A percentile compares a stretch with the other conserved stretches of the same genome.
Conservation (phyloP, 179 eudicot genomes). For the Amaranthus tricolor region DNA sequence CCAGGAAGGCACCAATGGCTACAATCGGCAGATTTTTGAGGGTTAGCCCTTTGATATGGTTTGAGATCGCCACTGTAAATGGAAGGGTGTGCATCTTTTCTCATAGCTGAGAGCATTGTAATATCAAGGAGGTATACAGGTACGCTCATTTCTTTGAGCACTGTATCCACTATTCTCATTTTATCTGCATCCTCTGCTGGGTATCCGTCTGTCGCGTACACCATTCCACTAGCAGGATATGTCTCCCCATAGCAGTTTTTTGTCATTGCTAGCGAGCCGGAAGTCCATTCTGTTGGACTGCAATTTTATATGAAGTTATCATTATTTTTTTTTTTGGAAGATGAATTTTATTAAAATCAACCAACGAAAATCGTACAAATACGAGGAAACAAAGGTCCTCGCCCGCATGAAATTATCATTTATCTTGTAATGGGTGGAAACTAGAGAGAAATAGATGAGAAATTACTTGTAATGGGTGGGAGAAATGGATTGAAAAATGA, state of each 20-base stretch:
- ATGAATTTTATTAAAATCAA: too few relatives aligned
- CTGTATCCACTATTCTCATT: slow-evolving; percentile 51
- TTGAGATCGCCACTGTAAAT: slow-evolving; percentile 73
- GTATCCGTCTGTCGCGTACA: slow-evolving; percentile 40
- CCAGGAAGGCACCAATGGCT: slow-evolving; percentile 99
- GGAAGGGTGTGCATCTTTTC: slow-evolving; percentile 95
- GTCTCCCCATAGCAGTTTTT: slow-evolving; percentile 87
- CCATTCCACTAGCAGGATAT: slow-evolving; percentile 43
- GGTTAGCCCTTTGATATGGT: slow-evolving; percentile 66
- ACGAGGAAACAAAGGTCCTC: too few relatives aligned
- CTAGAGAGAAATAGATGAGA: neutral
- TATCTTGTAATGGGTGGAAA: too few relatives aligned
- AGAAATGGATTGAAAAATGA: slow-evolving; percentile 83
- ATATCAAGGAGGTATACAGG: slow-evolving; percentile 77
- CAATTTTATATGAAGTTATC: neutral
- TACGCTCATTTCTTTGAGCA: slow-evolving; percentile 51
- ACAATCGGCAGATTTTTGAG: slow-evolving; percentile 68
- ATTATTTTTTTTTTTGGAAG: too few relatives aligned
- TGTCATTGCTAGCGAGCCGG: slow-evolving; percentile 27
- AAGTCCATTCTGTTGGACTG: slow-evolving; percentile 75
- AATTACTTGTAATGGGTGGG: slow-evolving; percentile 86
- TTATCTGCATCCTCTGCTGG: slow-evolving; percentile 52
- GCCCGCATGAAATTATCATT: too few relatives aligned
- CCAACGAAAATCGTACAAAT: too few relatives aligned
- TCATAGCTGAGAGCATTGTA: slow-evolving; percentile 70